Percentiles rank a stretch among this genome's conserved stretches.
These are phyloP conservation scores for Arthroderma sp. DNA, from an alignment of 2,329 filamentous ascomycete genomes.

Conservation along the genomic window DNA sequence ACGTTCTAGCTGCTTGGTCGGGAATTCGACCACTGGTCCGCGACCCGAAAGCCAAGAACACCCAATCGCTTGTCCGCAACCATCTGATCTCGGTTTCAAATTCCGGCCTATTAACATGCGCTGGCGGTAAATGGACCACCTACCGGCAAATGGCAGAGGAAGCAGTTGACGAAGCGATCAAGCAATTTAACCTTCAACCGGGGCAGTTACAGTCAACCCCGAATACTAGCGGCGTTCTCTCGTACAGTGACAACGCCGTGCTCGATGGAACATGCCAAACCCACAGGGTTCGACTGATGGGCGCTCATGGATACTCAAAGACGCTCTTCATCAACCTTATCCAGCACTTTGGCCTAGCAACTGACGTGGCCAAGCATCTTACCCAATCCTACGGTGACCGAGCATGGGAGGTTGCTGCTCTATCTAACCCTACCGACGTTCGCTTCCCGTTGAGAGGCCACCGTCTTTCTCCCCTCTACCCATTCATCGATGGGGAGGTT, in stretches of 20 bases:
- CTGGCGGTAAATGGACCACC: slow-evolving; percentile 85
- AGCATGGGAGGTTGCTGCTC: slow-evolving; percentile 76
- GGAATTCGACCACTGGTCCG: slow-evolving; percentile 77
- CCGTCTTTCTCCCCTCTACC: slow-evolving; percentile 68
- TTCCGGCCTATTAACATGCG: slow-evolving; percentile 71
- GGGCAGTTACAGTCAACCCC: slow-evolving; percentile 48
- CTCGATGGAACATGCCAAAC: slow-evolving; percentile 70
- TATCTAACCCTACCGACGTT: slow-evolving; percentile 63
- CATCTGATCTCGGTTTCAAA: slow-evolving; percentile 70
- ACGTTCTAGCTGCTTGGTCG: slow-evolving; percentile 84
- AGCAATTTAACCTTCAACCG: slow-evolving; percentile 52
- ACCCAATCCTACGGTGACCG: slow-evolving; percentile 81
- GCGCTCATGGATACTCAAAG: slow-evolving; percentile 77
- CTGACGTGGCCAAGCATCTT: slow-evolving; percentile 80
- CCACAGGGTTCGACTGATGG: slow-evolving; percentile 66
- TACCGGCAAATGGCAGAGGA: slow-evolving; percentile 91
- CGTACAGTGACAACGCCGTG: slow-evolving; percentile 57
- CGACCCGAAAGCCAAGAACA: slow-evolving; percentile 74
- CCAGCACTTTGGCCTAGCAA: slow-evolving; percentile 85
- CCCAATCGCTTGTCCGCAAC: slow-evolving; percentile 76
- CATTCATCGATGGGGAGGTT: slow-evolving; percentile 84
- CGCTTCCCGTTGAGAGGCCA: slow-evolving; percentile 75
- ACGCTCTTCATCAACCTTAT: slow-evolving; percentile 91
- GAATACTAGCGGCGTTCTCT: slow-evolving; percentile 56
- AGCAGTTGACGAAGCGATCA: slow-evolving; percentile 68